These are phyloP conservation scores for Podospora sp. DNA, from an alignment of 495 filamentous ascomycete genomes.

Conservation along the genomic window DNA sequence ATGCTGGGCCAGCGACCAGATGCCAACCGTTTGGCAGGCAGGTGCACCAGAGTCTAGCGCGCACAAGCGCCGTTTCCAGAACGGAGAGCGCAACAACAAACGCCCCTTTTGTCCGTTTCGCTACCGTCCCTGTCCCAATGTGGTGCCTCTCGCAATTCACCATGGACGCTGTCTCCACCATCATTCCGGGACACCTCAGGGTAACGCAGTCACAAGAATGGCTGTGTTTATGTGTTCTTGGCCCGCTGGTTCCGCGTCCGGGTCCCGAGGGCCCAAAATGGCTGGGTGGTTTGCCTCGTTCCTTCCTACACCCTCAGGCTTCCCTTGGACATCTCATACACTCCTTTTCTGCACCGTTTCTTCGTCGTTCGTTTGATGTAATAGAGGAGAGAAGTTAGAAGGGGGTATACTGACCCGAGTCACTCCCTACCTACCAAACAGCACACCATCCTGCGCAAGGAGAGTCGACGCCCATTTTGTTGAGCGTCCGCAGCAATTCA, in stretches of 20 bases:
- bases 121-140: not conserved
- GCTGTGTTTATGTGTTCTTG: not conserved
- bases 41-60: not conserved
- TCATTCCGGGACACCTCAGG: not conserved
- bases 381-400: conserved; percentile 4
- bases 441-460: not conserved
- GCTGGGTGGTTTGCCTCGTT: not conserved
- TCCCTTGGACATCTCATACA: not conserved
- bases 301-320: not conserved
- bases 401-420: conserved; percentile 27
- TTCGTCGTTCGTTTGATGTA: conserved; percentile 12
- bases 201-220: not conserved
- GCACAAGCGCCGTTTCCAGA: not conserved
- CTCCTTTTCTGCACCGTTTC: not conserved
- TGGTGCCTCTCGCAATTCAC: not conserved
- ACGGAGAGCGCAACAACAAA: not conserved
- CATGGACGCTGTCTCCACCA: not conserved
- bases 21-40: not conserved
- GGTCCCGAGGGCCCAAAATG: not conserved
- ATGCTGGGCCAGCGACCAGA: not conserved
- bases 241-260: not conserved
- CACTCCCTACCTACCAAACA: conserved; percentile 24
- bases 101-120: not conserved
- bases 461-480: not conserved
- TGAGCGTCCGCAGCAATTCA: not conserved